Base-by-base conservation (phyloP, 148 eudicot genomes). In the Silene uniflora region DNA sequence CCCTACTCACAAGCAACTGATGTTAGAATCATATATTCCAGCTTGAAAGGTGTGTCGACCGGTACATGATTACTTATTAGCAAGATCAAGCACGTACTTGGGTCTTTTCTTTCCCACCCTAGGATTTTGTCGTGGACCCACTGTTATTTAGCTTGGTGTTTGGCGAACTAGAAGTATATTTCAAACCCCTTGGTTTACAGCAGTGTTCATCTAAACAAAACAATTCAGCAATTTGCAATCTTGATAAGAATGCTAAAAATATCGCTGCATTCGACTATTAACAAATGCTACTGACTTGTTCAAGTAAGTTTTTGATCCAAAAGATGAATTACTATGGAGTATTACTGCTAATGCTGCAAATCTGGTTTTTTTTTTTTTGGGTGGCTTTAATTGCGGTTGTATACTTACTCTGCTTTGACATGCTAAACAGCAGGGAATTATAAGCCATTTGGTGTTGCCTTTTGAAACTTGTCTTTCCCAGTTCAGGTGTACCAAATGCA, bases 21-120 rank as follows among this genome's bases (percentile, higher is more conserved):
- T 91, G 64, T 81, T 91, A 79, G 96, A 91, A 81, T 91, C 96
- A n/a, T 89, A 82, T 70, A 84, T 89, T 56, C 93, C 90, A 52
- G 86, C 92, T 71, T 89, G 80, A 85, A 75, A 73, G 23, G 74
- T 10, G 23, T 6, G 12, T 6, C 7, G 52, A 19, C 44, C 58
- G 70, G 70, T 69, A 70, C 17, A 24, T 54, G n/a, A 27, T 25
- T 39, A 52, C 56, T 52, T 49, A 49, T 49, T 10, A 54, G 24
- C 46, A 27, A 44, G 27, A 67, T 55, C 58, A 21, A 35, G n/a
- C 74, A 27, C 66, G 3, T 3, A 21, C 5, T 54, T 39, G 35
- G 64, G 27, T 21, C 7, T 46, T 60, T 18, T 9, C 9, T 35
- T 10, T 42, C 68, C 47, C 72, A 70, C 75, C 42, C 27, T 25